Conservation (phyloP, 768 basidiomycete species). For the Panaeolus papilionaceus region DNA sequence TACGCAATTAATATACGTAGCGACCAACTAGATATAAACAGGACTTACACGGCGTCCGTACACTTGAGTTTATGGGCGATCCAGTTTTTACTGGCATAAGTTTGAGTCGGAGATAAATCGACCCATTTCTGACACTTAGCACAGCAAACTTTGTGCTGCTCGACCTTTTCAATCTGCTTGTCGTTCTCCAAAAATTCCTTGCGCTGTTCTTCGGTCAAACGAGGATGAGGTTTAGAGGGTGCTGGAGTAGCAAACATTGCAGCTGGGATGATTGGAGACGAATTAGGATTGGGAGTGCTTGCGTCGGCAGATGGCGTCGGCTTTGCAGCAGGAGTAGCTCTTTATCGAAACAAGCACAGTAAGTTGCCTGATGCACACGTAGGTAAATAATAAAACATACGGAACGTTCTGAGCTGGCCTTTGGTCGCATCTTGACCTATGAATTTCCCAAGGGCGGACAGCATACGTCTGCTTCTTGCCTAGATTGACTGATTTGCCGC, state of each 20-base stretch:
- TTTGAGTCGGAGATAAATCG: conserved; percentile 45
- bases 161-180: conserved; percentile 53
- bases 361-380: neutral
- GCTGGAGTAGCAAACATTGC: conserved; percentile 21
- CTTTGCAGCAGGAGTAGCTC: conserved; percentile 27
- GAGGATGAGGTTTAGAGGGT: conserved; percentile 31
- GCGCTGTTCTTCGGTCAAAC: conserved; percentile 45
- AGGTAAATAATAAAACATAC: conserved; percentile 22
- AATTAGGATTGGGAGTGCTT: conserved; percentile 15
- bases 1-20: conserved; percentile 11
- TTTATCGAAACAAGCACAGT: conserved; percentile 28
- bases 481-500: conserved; percentile 61
- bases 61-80: conserved; percentile 56
- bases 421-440: conserved; percentile 60
- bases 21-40: neutral
- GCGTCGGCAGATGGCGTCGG: conserved; percentile 19
- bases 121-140: conserved; percentile 71
- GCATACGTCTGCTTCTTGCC: conserved; percentile 61
- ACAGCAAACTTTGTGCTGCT: conserved; percentile 61
- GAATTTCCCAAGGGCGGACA: conserved; percentile 67
- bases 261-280: conserved; percentile 16
- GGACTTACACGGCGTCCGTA: conserved; percentile 44
- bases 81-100: conserved; percentile 62
- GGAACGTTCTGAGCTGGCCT: conserved; percentile 33
- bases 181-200: conserved; percentile 60